Evolutionary conservation across 1,284 basidiomycete genomes (phyloP).

Genomic region (Trametes polyzona): DNA sequence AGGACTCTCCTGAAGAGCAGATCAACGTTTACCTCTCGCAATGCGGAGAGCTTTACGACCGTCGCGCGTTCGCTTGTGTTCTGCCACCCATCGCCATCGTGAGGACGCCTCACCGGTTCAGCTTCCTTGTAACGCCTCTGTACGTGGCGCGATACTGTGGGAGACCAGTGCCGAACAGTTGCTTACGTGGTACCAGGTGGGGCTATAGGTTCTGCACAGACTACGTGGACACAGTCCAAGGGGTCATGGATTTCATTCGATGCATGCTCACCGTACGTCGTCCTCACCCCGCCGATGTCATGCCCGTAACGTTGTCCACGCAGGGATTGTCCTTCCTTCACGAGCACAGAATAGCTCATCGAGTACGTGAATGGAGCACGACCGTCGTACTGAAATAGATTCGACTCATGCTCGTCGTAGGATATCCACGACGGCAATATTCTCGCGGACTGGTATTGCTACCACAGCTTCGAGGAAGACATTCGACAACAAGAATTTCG

Average conservation of each 20-base stretch:
- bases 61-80: background rate
- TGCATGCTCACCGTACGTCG: slow-evolving; percentile 1
- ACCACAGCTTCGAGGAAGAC: background rate
- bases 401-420: background rate
- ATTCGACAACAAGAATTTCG: background rate
- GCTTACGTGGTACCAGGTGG: background rate
- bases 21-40: background rate
- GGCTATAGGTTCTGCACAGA: background rate
- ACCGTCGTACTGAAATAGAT: no score
- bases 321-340: background rate
- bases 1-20: background rate
- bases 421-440: slow-evolving; percentile 7
- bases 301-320: background rate
- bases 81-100: slow-evolving; percentile 6
- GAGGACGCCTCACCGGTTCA: slow-evolving; percentile 1
- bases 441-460: slow-evolving; percentile 4
- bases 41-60: background rate
- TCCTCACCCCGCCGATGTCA: background rate
- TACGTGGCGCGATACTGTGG: background rate
- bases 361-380: background rate
- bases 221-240: background rate
- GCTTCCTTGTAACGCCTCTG: slow-evolving; percentile 9
- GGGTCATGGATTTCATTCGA: background rate
- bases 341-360: background rate
- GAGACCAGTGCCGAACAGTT: background rate